Percentiles rank a stretch among this genome's conserved stretches.
Conservation (phyloP, 441 rosid species). For the Oxalis stricta region DNA sequence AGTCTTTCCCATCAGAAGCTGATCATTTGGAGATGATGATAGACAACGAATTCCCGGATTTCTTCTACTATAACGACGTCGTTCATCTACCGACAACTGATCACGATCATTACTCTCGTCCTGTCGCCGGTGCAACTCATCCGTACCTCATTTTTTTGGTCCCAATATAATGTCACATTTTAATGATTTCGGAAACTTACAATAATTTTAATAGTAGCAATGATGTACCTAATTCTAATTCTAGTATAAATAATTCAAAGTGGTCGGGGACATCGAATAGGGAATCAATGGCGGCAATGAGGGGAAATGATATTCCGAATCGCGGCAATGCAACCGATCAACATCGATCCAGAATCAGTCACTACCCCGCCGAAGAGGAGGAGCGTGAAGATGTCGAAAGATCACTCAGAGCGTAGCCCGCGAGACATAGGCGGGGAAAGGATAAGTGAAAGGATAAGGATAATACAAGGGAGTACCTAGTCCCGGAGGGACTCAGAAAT, state of each 20-base stretch:
- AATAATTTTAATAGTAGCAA: conserved; percentile 5
- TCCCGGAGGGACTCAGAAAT: conserved; percentile 69
- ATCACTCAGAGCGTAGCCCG: conserved; percentile 68
- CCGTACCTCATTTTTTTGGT: conserved; percentile 10
- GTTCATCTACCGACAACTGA: conserved; percentile 10
- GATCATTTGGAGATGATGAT: conserved; percentile 35
- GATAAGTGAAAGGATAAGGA: conserved; percentile 56
- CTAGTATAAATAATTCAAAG: no score
- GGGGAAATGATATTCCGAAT: conserved; percentile 61
- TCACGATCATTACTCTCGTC: no score
- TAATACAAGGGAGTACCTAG: conserved; percentile 55
- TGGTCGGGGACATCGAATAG: conserved; percentile 18
- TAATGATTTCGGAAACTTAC: conserved; percentile 8
- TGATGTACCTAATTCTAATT: conserved; percentile 8
- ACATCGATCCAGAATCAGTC: conserved; percentile 53
- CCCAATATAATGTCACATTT: conserved; percentile 1
- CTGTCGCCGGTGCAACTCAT: conserved; percentile 9
- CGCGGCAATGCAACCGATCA: conserved; percentile 61
- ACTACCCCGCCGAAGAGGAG: conserved; percentile 50
- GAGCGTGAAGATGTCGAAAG: conserved; percentile 57
- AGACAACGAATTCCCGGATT: conserved; percentile 24
- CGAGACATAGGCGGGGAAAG: conserved; percentile 51
- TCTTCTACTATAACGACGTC: conserved; percentile 12
- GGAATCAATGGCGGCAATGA: conserved; percentile 47
- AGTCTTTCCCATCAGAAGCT: conserved; percentile 21